Conservation (phyloP, 176 grass and related monocot genomes). For the Aegilops sharonensis region DNA sequence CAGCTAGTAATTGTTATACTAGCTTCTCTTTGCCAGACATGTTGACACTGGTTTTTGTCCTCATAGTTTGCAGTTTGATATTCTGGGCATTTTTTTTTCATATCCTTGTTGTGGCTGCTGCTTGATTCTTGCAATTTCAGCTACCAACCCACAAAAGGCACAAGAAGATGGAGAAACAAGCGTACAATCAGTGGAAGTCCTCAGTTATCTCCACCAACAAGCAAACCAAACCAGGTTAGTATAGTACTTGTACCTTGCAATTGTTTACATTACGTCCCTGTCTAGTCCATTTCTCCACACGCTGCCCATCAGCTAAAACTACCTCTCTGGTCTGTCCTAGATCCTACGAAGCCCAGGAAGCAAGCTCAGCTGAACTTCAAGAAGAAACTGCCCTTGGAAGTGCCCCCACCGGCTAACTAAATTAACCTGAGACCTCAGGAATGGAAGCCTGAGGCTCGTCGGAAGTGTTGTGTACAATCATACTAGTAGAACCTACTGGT, state of each 20-base stretch:
- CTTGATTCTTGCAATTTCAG: slow-evolving; percentile 42
- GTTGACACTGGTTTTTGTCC: not conserved
- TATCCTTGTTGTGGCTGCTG: not conserved
- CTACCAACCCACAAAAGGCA: slow-evolving; percentile 83
- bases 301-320: not conserved
- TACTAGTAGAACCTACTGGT: not conserved
- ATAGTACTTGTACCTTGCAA: not conserved
- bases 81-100: not conserved
- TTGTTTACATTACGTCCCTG: not conserved
- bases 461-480: not conserved
- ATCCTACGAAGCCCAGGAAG: slow-evolving; percentile 48
- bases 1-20: not conserved
- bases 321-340: slow-evolving; percentile 18
- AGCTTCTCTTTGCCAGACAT: not conserved
- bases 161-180: slow-evolving; percentile 77
- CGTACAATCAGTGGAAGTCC: slow-evolving; percentile 78
- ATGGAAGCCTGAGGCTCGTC: not conserved
- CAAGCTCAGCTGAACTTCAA: slow-evolving; percentile 78
- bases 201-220: slow-evolving; percentile 78
- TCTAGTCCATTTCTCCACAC: not conserved
- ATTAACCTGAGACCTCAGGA: not conserved
- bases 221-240: slow-evolving; percentile 58
- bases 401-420: slow-evolving; percentile 26
- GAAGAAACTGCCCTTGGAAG: slow-evolving; percentile 50
- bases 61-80: not conserved